These are phyloP conservation scores for Hypoxylon fragiforme DNA, from an alignment of 495 filamentous ascomycete species.

Conservation along the genomic window DNA sequence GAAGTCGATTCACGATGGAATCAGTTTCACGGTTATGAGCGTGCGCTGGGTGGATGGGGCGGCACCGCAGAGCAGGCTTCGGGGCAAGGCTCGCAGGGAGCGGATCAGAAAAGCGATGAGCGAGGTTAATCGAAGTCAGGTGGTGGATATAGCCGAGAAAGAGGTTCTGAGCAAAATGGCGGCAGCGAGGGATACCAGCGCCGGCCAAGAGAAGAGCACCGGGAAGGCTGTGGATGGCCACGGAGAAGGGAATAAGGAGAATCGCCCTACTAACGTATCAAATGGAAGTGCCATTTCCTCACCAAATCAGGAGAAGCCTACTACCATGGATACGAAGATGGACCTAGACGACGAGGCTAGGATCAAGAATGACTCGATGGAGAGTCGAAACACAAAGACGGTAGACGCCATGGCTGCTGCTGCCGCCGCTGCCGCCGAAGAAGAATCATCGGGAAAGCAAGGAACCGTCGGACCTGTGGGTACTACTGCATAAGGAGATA, in stretches of 20 bases:
- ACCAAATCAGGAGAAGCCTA: constrained; percentile 17
- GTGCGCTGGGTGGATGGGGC: constrained; percentile 78
- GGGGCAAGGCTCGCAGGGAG: constrained; percentile 52
- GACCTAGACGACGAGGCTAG: constrained; percentile 6
- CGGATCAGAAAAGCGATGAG: constrained; percentile 51
- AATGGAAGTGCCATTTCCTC: not conserved
- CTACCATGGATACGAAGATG: constrained; percentile 13
- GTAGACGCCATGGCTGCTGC: not conserved
- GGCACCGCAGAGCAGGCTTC: constrained; percentile 59
- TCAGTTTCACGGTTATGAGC: constrained; percentile 81
- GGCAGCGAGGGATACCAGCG: constrained; percentile 13
- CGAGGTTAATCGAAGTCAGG: constrained; percentile 44
- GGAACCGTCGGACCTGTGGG: not conserved
- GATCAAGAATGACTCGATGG: constrained; percentile 25
- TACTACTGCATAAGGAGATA: constrained; percentile 3
- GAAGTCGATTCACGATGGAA: constrained; percentile 71
- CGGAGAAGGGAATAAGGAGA: constrained; percentile 52
- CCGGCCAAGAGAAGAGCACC: constrained; percentile 9
- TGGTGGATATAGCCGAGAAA: constrained; percentile 33
- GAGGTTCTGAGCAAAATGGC: constrained; percentile 21
- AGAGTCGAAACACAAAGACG: constrained; percentile 7
- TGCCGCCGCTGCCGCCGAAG: not conserved
- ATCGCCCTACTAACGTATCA: constrained; percentile 23
- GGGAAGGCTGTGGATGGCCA: constrained; percentile 16
- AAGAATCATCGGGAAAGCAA: constrained; percentile 4